Evolutionary conservation across 2,329 filamentous ascomycete genomes (phyloP), one percentile per base, ranked within the genome.

Genomic region (Dactylellina leptospora): DNA sequence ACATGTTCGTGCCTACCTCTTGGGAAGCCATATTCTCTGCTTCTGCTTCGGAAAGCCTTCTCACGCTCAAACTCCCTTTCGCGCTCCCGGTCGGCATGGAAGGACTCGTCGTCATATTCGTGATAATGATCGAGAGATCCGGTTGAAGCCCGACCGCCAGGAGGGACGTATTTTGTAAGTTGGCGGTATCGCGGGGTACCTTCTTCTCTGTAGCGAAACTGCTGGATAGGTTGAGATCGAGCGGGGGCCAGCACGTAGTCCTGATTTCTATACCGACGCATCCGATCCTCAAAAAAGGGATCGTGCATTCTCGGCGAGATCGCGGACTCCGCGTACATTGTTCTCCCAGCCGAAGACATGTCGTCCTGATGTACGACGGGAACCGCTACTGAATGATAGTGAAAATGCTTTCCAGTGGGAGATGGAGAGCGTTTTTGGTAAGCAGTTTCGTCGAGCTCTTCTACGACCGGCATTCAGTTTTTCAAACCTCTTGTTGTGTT

Each of bases 381-480:
- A 20, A 53, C 45, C 11, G 45, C 59, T 44, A 64, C 53, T 13
- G 68, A 72, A 40, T 72, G 68, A 44, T 72, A 72, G 18, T 72
- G 68, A 27, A 59, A 64, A 30, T 72, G 68, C 30, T 60, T 72
- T 6, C 55, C 68, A 47, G 68, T 54, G 40, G 53, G 38, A 9
- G 61, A 72, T n/a, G 68, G 45, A 42, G 68, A 51, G 11, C 51
- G 68, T 42, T 25, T 38, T 36, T 25, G 38, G 20, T 53, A 36
- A 53, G 23, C 30, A 25, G 53, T 54, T 20, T 59, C 53, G 68
- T 72, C 47, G 25, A 72, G 59, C n/a, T 72, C 68, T 59, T 72
- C 68, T 63, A 72, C 54, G 60, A 64, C 59, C 68, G 68, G 68
- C 68, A 72, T 72, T 72, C 68, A 64, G 68, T 51, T 33, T 62